Conservation (phyloP, 2,329 filamentous ascomycete species). For the Ascochyta fabae region DNA sequence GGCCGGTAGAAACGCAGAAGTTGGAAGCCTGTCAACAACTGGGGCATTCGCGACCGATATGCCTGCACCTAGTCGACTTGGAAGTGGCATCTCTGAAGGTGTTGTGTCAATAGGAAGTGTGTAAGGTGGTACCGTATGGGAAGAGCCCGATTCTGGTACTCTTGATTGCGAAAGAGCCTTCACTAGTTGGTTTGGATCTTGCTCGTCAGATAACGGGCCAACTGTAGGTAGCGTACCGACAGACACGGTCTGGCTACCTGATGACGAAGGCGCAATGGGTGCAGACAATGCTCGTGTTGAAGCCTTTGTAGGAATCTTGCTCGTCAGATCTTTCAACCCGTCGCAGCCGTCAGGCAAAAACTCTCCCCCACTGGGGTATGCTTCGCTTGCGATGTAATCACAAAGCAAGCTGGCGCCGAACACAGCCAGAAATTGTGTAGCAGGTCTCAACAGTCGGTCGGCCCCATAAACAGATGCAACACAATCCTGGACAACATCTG, state of each 20-base stretch:
- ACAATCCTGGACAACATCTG: background rate
- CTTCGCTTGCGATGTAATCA: conserved; percentile 4
- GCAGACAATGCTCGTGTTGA: background rate
- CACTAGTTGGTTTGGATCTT: background rate
- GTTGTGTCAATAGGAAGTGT: too few relatives aligned
- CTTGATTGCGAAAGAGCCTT: too few relatives aligned
- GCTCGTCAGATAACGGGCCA: background rate
- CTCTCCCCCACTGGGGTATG: background rate
- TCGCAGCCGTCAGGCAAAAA: background rate
- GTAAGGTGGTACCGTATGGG: background rate
- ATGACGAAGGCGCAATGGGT: background rate
- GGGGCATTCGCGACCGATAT: too few relatives aligned
- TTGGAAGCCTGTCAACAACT: too few relatives aligned
- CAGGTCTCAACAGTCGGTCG: background rate
- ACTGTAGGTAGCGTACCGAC: background rate
- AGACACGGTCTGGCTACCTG: background rate
- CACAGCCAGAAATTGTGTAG: background rate
- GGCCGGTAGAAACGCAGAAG: too few relatives aligned
- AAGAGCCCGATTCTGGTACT: background rate
- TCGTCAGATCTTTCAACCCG: background rate
- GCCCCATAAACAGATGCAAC: background rate
- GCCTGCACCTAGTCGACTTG: too few relatives aligned
- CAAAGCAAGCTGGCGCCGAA: conserved; percentile 6
- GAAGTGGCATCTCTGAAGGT: too few relatives aligned
- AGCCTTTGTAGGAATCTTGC: background rate